phyloP scores from a whole-genome alignment of 306 rosid species.

The Aeschynomene evenia region DNA sequence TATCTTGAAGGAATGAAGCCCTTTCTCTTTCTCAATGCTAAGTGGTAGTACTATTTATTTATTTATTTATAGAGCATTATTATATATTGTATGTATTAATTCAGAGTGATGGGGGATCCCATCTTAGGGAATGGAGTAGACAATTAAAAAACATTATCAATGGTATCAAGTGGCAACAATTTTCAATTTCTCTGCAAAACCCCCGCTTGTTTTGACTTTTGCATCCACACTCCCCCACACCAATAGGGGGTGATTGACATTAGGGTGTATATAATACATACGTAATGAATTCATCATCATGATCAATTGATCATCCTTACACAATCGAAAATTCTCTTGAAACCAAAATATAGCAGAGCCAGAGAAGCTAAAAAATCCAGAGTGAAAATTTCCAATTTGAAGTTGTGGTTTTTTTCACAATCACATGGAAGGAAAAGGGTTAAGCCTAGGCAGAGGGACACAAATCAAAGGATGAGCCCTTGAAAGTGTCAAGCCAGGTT shows the following conservation, averaged over 20 bases:
- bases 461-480: slow-evolving; percentile 60
- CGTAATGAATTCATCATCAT: not conserved
- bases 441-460: slow-evolving; percentile 44
- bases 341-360: not conserved
- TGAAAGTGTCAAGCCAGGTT: slow-evolving; percentile 63
- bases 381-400: not conserved
- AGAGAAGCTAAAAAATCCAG: not conserved
- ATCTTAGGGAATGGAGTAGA: too few species aligned
- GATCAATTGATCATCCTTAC: too few species aligned
- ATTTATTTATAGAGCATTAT: too few species aligned
- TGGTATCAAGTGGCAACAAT: not conserved
- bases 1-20: too few species aligned
- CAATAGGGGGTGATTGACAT: too few species aligned
- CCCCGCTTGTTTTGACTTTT: not conserved
- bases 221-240: not conserved
- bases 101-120: too few species aligned
- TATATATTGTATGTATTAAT: too few species aligned
- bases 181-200: not conserved
- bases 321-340: too few species aligned
- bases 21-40: too few species aligned
- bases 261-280: not conserved
- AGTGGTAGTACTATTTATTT: too few species aligned
- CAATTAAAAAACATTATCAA: not conserved
- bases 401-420: not conserved
- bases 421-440: slow-evolving; percentile 47